Evolutionary conservation across 306 rosid genomes (phyloP).

Genomic region (Begonia peltatifolia): DNA sequence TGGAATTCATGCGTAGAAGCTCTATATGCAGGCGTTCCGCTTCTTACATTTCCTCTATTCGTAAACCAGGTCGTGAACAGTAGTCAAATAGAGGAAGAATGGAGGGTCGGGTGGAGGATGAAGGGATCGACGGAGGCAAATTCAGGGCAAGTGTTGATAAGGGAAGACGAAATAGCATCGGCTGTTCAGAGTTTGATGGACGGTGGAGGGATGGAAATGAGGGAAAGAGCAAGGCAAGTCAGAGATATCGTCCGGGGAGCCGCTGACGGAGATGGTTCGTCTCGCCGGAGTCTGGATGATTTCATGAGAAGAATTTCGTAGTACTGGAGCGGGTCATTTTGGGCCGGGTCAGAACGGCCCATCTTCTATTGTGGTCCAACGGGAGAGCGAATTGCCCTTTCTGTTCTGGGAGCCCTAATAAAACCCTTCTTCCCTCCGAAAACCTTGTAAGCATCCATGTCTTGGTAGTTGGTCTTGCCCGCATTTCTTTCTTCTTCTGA

Average conservation of each 20-base stretch:
- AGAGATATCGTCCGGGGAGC: constrained; percentile 12
- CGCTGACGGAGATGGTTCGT: constrained; percentile 19
- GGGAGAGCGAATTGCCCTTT: too few species aligned
- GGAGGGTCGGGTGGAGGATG: constrained; percentile 24
- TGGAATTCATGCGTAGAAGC: constrained; percentile 32
- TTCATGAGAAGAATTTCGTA: constrained; percentile 24
- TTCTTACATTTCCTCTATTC: constrained; percentile 18
- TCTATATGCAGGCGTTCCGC: constrained; percentile 23
- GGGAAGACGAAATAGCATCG: constrained; percentile 21
- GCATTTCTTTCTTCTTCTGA: too few species aligned
- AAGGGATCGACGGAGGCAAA: constrained; percentile 6
- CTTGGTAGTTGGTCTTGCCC: too few species aligned
- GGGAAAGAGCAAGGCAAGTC: constrained; percentile 14
- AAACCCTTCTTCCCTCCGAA: too few species aligned
- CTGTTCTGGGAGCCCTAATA: too few species aligned
- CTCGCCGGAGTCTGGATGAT: constrained; percentile 20
- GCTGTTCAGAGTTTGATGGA: constrained; percentile 24
- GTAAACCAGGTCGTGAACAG: constrained; percentile 25
- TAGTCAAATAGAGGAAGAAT: constrained; percentile 26
- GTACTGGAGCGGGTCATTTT: constrained; percentile 2
- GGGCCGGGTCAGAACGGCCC: background rate
- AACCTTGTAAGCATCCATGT: too few species aligned
- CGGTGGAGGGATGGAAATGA: constrained; percentile 16
- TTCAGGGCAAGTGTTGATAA: constrained; percentile 3
- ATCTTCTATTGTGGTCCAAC: too few species aligned